phyloP scores from a whole-genome alignment of 768 basidiomycete species.

The Kwoniella europaea region DNA sequence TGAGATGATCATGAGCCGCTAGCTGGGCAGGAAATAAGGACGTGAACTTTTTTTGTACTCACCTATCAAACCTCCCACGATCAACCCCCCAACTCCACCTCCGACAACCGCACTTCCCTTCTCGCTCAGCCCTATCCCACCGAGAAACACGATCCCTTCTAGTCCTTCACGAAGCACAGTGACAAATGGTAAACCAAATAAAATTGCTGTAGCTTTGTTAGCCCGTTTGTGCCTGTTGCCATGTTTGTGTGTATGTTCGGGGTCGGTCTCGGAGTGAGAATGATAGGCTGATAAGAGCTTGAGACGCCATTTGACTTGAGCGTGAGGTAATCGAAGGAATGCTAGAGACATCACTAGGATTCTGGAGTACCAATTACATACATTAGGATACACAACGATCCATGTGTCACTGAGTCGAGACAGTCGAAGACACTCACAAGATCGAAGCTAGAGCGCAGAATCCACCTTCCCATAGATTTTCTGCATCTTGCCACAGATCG shows the following conservation, averaged over 20 bases:
- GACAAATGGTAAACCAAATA: constrained; percentile 83
- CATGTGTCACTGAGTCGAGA: neutral
- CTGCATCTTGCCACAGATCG: constrained; percentile 80
- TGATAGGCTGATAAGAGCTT: constrained; percentile 80
- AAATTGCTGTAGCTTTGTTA: constrained; percentile 56
- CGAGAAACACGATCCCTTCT: constrained; percentile 88
- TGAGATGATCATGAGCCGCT: no score
- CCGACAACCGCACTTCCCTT: constrained; percentile 81
- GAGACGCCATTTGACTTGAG: constrained; percentile 86
- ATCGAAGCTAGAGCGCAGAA: constrained; percentile 53
- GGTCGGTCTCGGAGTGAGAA: constrained; percentile 5
- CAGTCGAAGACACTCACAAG: constrained; percentile 23
- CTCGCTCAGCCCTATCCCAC: constrained; percentile 75
- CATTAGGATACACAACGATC: neutral
- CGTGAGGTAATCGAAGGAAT: constrained; percentile 90
- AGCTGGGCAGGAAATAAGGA: neutral
- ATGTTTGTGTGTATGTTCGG: constrained; percentile 8
- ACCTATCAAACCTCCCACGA: constrained; percentile 75
- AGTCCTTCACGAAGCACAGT: constrained; percentile 91
- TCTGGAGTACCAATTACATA: constrained; percentile 12
- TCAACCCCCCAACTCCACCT: constrained; percentile 78
- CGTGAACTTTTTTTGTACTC: constrained; percentile 8
- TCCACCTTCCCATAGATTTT: constrained; percentile 86
- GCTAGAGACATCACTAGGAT: constrained; percentile 58
- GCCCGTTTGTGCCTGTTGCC: constrained; percentile 4